Evolutionary conservation across 805 yeast genomes (phyloP), one percentile per base, ranked within the genome.

Genomic region (Soucietia sequanensis): DNA sequence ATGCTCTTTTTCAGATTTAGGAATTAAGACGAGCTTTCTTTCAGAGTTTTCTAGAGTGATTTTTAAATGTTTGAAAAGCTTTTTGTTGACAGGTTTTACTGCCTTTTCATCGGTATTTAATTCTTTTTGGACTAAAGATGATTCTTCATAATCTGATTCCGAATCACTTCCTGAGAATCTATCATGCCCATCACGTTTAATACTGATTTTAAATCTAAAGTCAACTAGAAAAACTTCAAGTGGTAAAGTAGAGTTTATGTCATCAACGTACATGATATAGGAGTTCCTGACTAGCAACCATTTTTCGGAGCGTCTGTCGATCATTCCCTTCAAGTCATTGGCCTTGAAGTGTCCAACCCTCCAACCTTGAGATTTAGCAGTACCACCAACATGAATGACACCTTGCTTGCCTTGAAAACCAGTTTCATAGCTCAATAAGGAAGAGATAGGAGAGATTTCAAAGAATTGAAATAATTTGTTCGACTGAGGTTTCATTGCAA

Each of bases 341-440:
- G 86, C 78, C 42, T 76, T 79, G 59, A 88, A 78, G 54, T 91
- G 97, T 3, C 93, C 85, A 5, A 91, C 96, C 47, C 95, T 72
- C 98, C 99, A 93, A 2, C 99, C 98, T 55, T 88, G 95, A 0
- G 89, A 72, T 42, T 78, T 79, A 0, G 98, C 91, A 0, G 88
- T 79, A 1, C 96, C 82, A 14, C 89, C 79, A 30, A 90, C 77
- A 35, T 84, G 76, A 38, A 91, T 58, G 33, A 78, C 76, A 2
- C 99, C 99, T 59, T 93, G 96, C 49, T 89, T 93, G 1, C 98
- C 95, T 37, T 78, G 79, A 51, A 72, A 84, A 0, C 86, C 84
- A 19, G 78, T 75, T 56, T 93, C 99, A 43, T 86, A 81, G 31
- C 91, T 81, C 26, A 93, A 65, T 31, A 89, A 66, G 6, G 93